Evolutionary conservation across 495 filamentous ascomycete genomes (phyloP).

Genomic region (Staphylotrichum tortipilum): DNA sequence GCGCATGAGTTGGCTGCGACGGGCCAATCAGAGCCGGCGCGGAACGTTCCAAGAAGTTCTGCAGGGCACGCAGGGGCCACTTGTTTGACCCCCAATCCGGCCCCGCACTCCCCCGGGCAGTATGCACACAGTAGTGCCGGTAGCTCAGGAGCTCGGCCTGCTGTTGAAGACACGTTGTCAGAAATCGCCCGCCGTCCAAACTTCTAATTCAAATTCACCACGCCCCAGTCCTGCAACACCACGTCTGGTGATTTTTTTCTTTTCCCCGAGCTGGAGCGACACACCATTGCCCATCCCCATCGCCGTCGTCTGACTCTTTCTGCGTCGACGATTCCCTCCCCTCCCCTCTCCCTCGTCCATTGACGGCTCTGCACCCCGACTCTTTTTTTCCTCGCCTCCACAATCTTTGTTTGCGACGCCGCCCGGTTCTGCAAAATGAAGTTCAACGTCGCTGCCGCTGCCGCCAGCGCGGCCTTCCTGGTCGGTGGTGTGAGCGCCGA

Average conservation of each 20-base stretch:
- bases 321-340: constrained; percentile 14
- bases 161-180: constrained; percentile 32
- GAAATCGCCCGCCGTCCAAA: constrained; percentile 18
- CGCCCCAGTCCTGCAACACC: constrained; percentile 20
- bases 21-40: constrained; percentile 7
- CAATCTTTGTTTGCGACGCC: constrained; percentile 15
- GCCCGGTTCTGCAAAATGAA: constrained; percentile 44
- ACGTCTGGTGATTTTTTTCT: constrained; percentile 23
- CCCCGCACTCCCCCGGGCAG: too few relatives aligned
- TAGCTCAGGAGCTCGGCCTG: constrained; percentile 14
- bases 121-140: too few relatives aligned
- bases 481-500: constrained; percentile 63
- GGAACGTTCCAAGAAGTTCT: constrained; percentile 16
- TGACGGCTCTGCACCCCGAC: too few relatives aligned
- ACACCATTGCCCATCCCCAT: constrained; percentile 21
- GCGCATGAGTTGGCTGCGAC: neutral
- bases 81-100: neutral
- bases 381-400: too few relatives aligned
- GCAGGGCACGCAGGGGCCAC: constrained; percentile 13
- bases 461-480: constrained; percentile 63
- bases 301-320: constrained; percentile 19
- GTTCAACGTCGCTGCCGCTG: constrained; percentile 65
- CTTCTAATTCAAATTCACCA: constrained; percentile 32
- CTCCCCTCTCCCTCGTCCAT: constrained; percentile 9
- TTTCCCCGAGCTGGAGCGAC: constrained; percentile 36